phyloP scores from a whole-genome alignment of 192 early-diverging fungal species.

The Umbelopsis vinacea region DNA sequence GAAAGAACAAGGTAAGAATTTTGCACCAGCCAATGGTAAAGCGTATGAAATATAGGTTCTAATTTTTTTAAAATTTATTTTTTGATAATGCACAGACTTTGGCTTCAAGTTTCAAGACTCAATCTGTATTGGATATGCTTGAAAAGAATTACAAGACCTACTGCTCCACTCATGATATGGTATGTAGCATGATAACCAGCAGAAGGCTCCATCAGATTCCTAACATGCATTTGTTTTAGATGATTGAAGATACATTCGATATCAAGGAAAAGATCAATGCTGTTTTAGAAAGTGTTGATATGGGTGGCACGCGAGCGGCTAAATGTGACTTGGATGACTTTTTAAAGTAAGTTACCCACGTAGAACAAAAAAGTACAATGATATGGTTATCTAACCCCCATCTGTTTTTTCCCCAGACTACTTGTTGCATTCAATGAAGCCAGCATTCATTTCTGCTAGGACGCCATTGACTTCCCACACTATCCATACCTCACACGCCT shows the following conservation, averaged over 20 bases:
- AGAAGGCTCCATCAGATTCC: background rate
- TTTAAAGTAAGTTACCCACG: slow-evolving; percentile 64
- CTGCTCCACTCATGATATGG: slow-evolving; percentile 79
- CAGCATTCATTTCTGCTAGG: slow-evolving; percentile 87
- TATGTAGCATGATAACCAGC: slow-evolving; percentile 31
- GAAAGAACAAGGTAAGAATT: slow-evolving; percentile 84
- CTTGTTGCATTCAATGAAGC: slow-evolving; percentile 90
- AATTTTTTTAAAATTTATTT: too few species aligned
- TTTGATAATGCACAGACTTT: slow-evolving; percentile 58
- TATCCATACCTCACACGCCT: too few species aligned
- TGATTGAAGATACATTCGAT: slow-evolving; percentile 84
- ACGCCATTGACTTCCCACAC: background rate
- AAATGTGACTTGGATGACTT: slow-evolving; percentile 97
- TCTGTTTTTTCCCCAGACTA: slow-evolving; percentile 60
- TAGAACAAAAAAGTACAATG: background rate
- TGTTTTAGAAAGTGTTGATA: slow-evolving; percentile 71
- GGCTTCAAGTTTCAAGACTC: slow-evolving; percentile 88
- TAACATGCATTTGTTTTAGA: slow-evolving; percentile 35
- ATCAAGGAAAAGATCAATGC: slow-evolving; percentile 79
- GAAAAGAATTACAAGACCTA: slow-evolving; percentile 97
- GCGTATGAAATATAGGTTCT: background rate
- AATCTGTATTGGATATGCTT: slow-evolving; percentile 84
- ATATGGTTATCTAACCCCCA: background rate
- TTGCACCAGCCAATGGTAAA: background rate
- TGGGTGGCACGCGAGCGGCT: slow-evolving; percentile 78